A percentile compares a stretch with the other conserved stretches of the same genome.
These are phyloP conservation scores for Stentor roeselii DNA, from an alignment of 73 alveolate genomes.

Conservation along the genomic window DNA sequence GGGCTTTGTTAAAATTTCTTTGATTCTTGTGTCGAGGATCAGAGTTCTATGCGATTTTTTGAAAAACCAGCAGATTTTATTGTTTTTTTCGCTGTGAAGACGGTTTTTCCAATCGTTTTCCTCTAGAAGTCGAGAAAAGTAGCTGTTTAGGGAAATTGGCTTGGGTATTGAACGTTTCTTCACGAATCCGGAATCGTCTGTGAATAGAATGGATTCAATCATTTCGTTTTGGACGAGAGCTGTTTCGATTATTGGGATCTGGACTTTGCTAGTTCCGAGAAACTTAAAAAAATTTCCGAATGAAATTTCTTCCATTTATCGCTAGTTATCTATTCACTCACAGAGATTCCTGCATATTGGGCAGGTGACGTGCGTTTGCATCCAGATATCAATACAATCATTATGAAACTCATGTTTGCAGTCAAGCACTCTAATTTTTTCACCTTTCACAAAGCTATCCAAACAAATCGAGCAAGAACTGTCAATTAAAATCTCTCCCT, in stretches of 20 bases:
- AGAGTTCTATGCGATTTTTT: neutral
- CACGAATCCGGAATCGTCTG: neutral
- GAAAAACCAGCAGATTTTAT: neutral
- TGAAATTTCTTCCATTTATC: neutral
- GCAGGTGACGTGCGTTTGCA: slow-evolving; percentile 80
- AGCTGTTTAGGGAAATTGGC: neutral
- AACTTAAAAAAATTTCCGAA: neutral
- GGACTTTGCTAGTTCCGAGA: neutral
- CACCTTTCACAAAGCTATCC: slow-evolving; percentile 42
- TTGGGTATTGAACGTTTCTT: no score
- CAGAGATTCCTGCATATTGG: slow-evolving; percentile 68
- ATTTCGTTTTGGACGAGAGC: neutral
- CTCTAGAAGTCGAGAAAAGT: neutral
- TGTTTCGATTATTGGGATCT: neutral
- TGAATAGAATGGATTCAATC: neutral
- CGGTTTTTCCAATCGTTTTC: neutral
- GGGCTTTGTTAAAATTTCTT: neutral
- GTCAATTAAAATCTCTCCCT: neutral
- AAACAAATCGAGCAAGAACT: slow-evolving; percentile 54
- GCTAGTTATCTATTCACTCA: no score
- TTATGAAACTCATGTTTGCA: slow-evolving; percentile 64
- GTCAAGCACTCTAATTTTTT: slow-evolving; percentile 36
- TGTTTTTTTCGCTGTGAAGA: neutral
- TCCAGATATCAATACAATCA: slow-evolving; percentile 66
- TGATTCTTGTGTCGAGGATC: neutral